These are phyloP conservation scores for Auricularia heimuer DNA, from an alignment of 768 basidiomycete genomes.

Conservation along the genomic window DNA sequence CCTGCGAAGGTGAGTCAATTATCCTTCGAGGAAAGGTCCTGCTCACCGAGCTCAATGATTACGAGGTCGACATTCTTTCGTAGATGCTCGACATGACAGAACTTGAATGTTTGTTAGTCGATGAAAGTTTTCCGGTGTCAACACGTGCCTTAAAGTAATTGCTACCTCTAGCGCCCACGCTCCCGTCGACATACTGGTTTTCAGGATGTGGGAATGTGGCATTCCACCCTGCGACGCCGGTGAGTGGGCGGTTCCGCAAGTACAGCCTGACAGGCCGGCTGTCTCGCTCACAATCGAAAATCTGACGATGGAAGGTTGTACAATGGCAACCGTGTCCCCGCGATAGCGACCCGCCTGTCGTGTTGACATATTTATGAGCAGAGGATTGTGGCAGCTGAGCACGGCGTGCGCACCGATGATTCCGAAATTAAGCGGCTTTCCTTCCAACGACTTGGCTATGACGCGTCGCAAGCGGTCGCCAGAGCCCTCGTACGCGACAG, in stretches of 20 bases:
- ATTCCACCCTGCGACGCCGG: conserved; percentile 2
- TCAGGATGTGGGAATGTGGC: conserved; percentile 4
- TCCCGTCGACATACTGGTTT: conserved; percentile 2
- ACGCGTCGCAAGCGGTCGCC: conserved; percentile 4
- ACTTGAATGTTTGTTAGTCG: neutral
- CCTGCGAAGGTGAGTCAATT: neutral
- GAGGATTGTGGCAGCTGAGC: neutral
- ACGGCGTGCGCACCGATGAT: conserved; percentile 3
- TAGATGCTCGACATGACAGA: conserved; percentile 5
- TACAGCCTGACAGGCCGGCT: neutral
- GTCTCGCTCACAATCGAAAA: conserved; percentile 4
- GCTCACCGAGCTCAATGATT: conserved; percentile 2
- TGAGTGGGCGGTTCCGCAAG: neutral
- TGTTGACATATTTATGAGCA: neutral
- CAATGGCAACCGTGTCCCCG: conserved; percentile 6
- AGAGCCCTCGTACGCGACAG: conserved; percentile 4
- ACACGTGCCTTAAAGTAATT: conserved; percentile 5
- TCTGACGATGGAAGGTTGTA: conserved; percentile 4
- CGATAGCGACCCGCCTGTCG: conserved; percentile 3
- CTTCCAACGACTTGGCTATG: neutral
- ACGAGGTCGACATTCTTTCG: conserved; percentile 3
- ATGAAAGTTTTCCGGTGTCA: too few relatives aligned
- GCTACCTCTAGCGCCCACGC: conserved; percentile 5
- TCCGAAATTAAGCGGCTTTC: conserved; percentile 2
- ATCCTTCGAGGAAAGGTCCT: neutral